These are phyloP conservation scores for Limonomyces culmigenus DNA, from an alignment of 1,284 basidiomycete species.

Conservation along the genomic window DNA sequence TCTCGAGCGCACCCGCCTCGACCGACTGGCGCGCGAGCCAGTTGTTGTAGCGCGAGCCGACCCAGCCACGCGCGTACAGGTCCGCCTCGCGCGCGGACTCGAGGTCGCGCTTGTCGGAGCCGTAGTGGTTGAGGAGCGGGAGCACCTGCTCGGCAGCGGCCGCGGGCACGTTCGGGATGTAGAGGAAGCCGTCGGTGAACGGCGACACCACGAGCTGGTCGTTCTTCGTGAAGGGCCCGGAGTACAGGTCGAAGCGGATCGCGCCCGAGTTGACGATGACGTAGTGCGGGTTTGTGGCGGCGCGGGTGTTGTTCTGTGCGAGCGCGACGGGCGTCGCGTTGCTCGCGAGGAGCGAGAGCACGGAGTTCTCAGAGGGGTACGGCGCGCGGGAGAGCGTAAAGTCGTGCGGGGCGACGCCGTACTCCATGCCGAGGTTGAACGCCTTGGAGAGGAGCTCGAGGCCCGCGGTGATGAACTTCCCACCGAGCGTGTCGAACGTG, in stretches of 20 bases:
- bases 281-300: slow-evolving; percentile 40
- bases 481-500: slow-evolving; percentile 39
- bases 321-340: slow-evolving; percentile 42
- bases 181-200: slow-evolving; percentile 42
- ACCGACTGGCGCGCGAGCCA: slow-evolving; percentile 41
- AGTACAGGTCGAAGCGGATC: slow-evolving; percentile 58
- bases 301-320: slow-evolving; percentile 41
- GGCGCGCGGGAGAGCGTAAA: slow-evolving; percentile 45
- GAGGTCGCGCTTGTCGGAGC: slow-evolving; percentile 18
- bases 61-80: slow-evolving; percentile 31
- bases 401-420: slow-evolving; percentile 60
- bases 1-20: slow-evolving; percentile 15
- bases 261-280: slow-evolving; percentile 61
- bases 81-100: slow-evolving; percentile 19
- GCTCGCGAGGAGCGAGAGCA: slow-evolving; percentile 43
- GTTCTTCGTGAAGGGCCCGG: slow-evolving; percentile 60
- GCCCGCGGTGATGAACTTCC: slow-evolving; percentile 35
- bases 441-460: slow-evolving; percentile 29
- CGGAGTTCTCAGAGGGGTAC: slow-evolving; percentile 47
- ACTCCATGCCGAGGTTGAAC: slow-evolving; percentile 37
- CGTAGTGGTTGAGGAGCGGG: slow-evolving; percentile 31
- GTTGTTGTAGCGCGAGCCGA: slow-evolving; percentile 28
- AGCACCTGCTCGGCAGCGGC: slow-evolving; percentile 34
- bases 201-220: slow-evolving; percentile 63
- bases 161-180: slow-evolving; percentile 32